These are phyloP conservation scores for Verticillium longisporum DNA, from an alignment of 2,329 filamentous ascomycete genomes.

Conservation along the genomic window DNA sequence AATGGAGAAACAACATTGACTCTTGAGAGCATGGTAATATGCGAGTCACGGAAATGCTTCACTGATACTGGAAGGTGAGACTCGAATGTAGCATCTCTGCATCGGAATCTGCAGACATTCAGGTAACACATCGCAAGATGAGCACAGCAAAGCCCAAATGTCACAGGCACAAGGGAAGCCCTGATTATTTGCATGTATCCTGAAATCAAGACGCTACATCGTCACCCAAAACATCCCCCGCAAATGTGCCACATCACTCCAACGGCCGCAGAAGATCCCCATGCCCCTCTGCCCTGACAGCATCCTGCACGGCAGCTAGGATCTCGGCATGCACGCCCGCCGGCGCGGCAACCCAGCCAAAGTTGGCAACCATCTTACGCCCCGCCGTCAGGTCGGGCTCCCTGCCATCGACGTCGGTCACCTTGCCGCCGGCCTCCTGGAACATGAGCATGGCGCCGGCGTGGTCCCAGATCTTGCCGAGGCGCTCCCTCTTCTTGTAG, in stretches of 20 bases:
- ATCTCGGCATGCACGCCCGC: slow-evolving; percentile 34
- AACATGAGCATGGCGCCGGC: slow-evolving; percentile 53
- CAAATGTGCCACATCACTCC: background rate
- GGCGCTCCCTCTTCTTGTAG: slow-evolving; percentile 39
- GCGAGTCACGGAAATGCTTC: too few relatives aligned
- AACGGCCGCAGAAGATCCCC: slow-evolving; percentile 17
- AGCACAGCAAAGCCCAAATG: too few relatives aligned
- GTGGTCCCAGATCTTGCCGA: slow-evolving; percentile 54
- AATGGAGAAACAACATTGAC: too few relatives aligned
- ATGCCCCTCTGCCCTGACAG: slow-evolving; percentile 24
- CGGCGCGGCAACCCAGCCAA: slow-evolving; percentile 50
- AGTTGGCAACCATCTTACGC: slow-evolving; percentile 42
- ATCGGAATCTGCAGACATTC: too few relatives aligned
- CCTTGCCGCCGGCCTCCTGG: slow-evolving; percentile 46
- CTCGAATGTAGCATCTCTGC: too few relatives aligned
- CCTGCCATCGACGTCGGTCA: slow-evolving; percentile 47
- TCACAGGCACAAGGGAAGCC: too few relatives aligned
- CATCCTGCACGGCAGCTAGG: slow-evolving; percentile 27
- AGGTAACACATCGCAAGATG: too few relatives aligned
- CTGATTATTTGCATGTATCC: too few relatives aligned
- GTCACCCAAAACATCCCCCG: too few relatives aligned
- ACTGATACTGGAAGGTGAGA: too few relatives aligned
- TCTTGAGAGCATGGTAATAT: too few relatives aligned
- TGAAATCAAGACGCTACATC: too few relatives aligned
- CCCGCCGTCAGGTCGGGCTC: slow-evolving; percentile 42